Conservation (phyloP, 163 green algal genomes). For the Volvox carteri region DNA sequence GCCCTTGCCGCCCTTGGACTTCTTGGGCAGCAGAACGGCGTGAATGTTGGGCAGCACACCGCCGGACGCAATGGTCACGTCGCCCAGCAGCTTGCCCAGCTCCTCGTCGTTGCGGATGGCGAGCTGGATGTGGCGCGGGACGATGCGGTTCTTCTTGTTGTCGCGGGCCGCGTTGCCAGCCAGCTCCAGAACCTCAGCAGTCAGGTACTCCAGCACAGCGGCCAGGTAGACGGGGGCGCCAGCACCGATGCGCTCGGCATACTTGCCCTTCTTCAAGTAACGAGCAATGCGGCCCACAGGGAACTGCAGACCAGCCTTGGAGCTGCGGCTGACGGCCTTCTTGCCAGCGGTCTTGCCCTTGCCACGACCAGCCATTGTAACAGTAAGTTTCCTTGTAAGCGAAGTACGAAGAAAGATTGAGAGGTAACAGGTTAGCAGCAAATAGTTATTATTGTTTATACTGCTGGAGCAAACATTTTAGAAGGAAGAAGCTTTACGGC, state of each 20-base stretch:
- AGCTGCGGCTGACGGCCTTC: constrained; percentile 89
- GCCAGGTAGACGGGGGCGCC: no score
- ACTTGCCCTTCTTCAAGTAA: no score
- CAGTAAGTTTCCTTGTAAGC: no score
- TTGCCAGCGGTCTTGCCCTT: constrained; percentile 74
- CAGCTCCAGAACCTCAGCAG: constrained; percentile 94
- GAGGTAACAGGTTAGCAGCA: no score
- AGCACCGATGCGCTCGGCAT: no score
- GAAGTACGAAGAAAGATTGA: not conserved
- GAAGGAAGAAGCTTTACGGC: not conserved
- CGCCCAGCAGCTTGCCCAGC: constrained; percentile 96
- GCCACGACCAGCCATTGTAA: constrained; percentile 28
- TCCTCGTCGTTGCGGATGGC: constrained; percentile 99
- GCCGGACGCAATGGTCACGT: constrained; percentile 94
- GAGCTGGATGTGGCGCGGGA: no score
- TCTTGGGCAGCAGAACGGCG: constrained; percentile 93
- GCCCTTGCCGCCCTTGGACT: constrained; percentile 27
- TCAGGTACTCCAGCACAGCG: no score
- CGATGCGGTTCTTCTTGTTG: no score
- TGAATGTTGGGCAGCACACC: constrained; percentile 99
- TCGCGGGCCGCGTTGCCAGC: constrained; percentile 92
- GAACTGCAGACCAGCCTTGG: no score
- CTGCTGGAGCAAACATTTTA: constrained; percentile 1
- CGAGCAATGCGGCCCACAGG: no score
- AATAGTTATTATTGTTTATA: no score